Conservation (phyloP, 352 stramenopile species). For the Globisporangium lucens region DNA sequence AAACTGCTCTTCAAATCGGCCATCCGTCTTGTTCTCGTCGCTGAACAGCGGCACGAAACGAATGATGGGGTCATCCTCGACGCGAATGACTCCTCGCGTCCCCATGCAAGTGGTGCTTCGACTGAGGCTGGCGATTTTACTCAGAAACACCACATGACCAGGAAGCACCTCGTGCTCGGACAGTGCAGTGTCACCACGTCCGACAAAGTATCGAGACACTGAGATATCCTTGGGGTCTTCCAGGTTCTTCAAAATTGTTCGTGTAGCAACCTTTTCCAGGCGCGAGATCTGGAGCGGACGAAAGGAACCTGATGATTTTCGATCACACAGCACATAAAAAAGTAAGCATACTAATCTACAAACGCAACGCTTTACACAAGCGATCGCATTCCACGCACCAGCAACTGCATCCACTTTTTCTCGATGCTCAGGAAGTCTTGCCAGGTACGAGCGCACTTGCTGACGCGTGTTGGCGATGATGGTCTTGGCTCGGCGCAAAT, state of each 20-base stretch:
- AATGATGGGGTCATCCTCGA: conserved; percentile 82
- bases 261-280: conserved; percentile 45
- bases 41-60: conserved; percentile 67
- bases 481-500: conserved; percentile 25
- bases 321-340: not conserved
- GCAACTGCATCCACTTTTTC: conserved; percentile 22
- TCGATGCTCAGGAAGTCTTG: conserved; percentile 26
- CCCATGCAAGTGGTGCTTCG: conserved; percentile 71
- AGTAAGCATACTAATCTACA: not conserved
- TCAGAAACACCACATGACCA: conserved; percentile 39
- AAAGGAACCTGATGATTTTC: conserved; percentile 13
- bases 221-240: conserved; percentile 20
- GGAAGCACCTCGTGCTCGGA: conserved; percentile 30
- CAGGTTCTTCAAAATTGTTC: conserved; percentile 36
- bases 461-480: conserved; percentile 37
- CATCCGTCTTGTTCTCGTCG: conserved; percentile 20
- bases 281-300: conserved; percentile 31
- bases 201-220: conserved; percentile 37
- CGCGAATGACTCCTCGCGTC: conserved; percentile 38
- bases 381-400: not conserved
- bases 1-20: conserved; percentile 28
- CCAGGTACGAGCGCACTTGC: conserved; percentile 41
- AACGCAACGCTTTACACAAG: not conserved
- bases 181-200: conserved; percentile 37
- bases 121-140: conserved; percentile 37